Conservation (phyloP, 73 alveolate genomes). For the Symbiodinium pilosum region DNA sequence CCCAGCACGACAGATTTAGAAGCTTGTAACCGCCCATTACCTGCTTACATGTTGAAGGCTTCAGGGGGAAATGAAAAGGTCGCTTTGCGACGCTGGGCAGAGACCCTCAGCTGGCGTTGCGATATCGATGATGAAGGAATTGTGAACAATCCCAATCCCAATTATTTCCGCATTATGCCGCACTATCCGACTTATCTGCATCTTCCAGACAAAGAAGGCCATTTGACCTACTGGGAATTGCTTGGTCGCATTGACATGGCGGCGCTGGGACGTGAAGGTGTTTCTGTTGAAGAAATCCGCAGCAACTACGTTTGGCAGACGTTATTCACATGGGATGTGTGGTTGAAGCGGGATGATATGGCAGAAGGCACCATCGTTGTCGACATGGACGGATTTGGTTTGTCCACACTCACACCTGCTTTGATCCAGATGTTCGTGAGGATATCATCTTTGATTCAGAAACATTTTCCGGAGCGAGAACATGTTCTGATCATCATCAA, state of each 20-base stretch:
- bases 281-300: neutral
- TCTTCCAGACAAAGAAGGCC: conserved; percentile 29
- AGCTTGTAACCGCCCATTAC: conserved; percentile 5
- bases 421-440: conserved; percentile 29
- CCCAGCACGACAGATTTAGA: neutral
- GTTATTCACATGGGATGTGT: conserved; percentile 54
- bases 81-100: conserved; percentile 58
- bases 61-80: neutral
- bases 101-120: conserved; percentile 46
- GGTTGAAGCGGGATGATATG: conserved; percentile 31
- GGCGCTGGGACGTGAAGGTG: conserved; percentile 3
- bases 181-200: conserved; percentile 68
- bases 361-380: conserved; percentile 59
- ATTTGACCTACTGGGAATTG: conserved; percentile 43
- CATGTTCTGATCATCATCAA: conserved; percentile 42
- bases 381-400: conserved; percentile 53
- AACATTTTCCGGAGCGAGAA: conserved; percentile 57
- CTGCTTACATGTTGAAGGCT: conserved; percentile 48
- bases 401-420: conserved; percentile 2
- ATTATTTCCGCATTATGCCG: conserved; percentile 24
- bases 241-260: conserved; percentile 24
- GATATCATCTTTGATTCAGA: conserved; percentile 33
- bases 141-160: conserved; percentile 8
- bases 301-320: conserved; percentile 57
- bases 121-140: conserved; percentile 17